phyloP scores from a whole-genome alignment of 2,329 filamentous ascomycete species.

The Fusarium setosum region DNA sequence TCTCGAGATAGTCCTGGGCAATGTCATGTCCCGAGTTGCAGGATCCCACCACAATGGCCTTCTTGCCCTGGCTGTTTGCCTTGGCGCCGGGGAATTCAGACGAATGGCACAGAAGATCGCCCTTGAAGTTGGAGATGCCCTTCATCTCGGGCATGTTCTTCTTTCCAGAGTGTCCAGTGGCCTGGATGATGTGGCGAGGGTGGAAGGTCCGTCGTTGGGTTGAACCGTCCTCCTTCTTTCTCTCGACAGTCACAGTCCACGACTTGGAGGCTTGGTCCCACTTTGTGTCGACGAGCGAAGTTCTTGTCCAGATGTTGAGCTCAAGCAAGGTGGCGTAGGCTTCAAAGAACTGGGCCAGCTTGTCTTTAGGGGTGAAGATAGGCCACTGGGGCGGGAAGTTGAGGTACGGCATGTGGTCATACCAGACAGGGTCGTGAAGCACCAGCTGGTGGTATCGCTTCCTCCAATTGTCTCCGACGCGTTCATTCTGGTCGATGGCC shows the following conservation, averaged over 20 bases:
- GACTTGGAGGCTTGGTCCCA: slow-evolving; percentile 61
- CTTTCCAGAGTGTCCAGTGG: slow-evolving; percentile 76
- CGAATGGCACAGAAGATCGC: slow-evolving; percentile 71
- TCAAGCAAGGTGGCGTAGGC: slow-evolving; percentile 73
- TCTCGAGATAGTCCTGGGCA: slow-evolving; percentile 74
- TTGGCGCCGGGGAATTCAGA: slow-evolving; percentile 67
- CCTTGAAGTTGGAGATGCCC: slow-evolving; percentile 68
- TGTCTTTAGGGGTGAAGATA: slow-evolving; percentile 78
- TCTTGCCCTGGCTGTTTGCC: slow-evolving; percentile 61
- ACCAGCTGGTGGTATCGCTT: slow-evolving; percentile 73
- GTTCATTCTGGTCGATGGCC: slow-evolving; percentile 67
- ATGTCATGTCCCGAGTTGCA: slow-evolving; percentile 79
- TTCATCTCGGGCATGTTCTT: slow-evolving; percentile 69
- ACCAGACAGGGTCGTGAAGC: slow-evolving; percentile 74
- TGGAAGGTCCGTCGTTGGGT: slow-evolving; percentile 64
- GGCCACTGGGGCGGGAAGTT: slow-evolving; percentile 74
- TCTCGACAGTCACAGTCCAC: slow-evolving; percentile 68
- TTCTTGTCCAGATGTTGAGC: slow-evolving; percentile 73
- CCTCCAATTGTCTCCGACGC: slow-evolving; percentile 74
- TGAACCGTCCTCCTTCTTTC: slow-evolving; percentile 60
- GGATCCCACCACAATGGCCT: slow-evolving; percentile 73
- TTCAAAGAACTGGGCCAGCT: slow-evolving; percentile 76
- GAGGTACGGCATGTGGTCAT: slow-evolving; percentile 72
- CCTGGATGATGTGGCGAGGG: slow-evolving; percentile 73
- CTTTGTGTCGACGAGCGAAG: slow-evolving; percentile 57